Conservation (phyloP, 805 yeast species). For the Starmerella sirachaensis region DNA sequence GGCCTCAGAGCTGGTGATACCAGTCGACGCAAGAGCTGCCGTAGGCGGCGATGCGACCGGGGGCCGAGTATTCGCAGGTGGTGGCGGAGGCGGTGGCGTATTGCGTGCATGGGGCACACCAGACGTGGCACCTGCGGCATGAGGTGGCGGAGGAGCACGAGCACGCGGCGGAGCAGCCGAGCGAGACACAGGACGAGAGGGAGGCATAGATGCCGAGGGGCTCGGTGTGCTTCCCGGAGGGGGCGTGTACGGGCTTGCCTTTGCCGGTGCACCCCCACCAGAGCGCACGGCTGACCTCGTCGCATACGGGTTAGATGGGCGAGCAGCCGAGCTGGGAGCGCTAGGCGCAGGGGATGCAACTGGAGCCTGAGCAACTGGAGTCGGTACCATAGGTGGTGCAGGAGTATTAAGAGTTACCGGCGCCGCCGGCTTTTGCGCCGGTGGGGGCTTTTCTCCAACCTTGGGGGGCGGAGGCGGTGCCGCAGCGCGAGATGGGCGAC, state of each 20-base stretch:
- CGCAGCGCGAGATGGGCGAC: slow-evolving; percentile 22
- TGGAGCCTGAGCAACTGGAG: slow-evolving; percentile 21
- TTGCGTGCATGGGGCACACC: not conserved
- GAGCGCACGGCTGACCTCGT: slow-evolving; percentile 25
- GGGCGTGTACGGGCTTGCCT: slow-evolving; percentile 22
- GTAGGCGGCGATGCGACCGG: slow-evolving; percentile 13
- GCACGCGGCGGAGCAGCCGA: slow-evolving; percentile 6
- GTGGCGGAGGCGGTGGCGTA: slow-evolving; percentile 26
- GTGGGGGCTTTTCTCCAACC: not conserved
- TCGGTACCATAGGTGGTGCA: slow-evolving; percentile 48
- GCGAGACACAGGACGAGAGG: slow-evolving; percentile 3
- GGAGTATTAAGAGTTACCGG: too few relatives aligned
- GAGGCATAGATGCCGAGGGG: not conserved
- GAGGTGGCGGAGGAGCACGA: slow-evolving; percentile 9
- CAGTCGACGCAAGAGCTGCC: slow-evolving; percentile 23
- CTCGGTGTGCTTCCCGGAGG: slow-evolving; percentile 17
- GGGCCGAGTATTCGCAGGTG: slow-evolving; percentile 8
- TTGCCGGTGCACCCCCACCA: slow-evolving; percentile 4
- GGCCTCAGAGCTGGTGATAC: slow-evolving; percentile 19
- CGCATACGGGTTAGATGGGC: slow-evolving; percentile 29
- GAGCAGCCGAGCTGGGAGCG: slow-evolving; percentile 14
- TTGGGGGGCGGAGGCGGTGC: slow-evolving; percentile 22
- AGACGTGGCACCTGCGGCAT: slow-evolving; percentile 5
- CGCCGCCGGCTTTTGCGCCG: too few relatives aligned
- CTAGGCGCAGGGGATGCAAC: too few relatives aligned